Evolutionary conservation across 1,284 basidiomycete species (phyloP).

Genomic region (Tilletiopsis washingtonensis): DNA sequence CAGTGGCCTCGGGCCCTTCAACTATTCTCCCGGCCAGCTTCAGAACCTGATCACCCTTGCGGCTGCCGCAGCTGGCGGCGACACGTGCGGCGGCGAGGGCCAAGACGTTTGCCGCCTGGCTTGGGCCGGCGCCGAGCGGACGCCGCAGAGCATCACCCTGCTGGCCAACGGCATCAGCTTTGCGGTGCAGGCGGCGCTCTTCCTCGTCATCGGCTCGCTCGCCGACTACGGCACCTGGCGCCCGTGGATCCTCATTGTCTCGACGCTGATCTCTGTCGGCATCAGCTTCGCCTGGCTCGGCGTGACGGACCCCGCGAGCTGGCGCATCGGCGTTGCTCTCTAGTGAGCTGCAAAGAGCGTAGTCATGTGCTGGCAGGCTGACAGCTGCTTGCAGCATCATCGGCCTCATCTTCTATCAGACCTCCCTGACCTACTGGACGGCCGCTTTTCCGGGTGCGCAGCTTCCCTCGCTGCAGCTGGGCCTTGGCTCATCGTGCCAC

Average conservation of each 20-base stretch:
- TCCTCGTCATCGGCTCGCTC: slow-evolving; percentile 70
- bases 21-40: slow-evolving; percentile 67
- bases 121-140: slow-evolving; percentile 46
- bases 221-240: slow-evolving; percentile 16
- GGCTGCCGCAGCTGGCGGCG: slow-evolving; percentile 58
- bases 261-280: slow-evolving; percentile 16
- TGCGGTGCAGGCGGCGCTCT: slow-evolving; percentile 51
- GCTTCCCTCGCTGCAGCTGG: no score
- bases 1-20: slow-evolving; percentile 57
- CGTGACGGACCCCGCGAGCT: slow-evolving; percentile 57
- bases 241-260: slow-evolving; percentile 21
- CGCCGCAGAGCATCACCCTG: slow-evolving; percentile 29
- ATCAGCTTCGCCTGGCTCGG: slow-evolving; percentile 15
- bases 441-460: slow-evolving; percentile 71
- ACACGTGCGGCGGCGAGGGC: slow-evolving; percentile 13
- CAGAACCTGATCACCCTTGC: slow-evolving; percentile 61
- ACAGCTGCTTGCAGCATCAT: no score
- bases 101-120: slow-evolving; percentile 49
- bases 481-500: no score
- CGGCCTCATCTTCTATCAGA: slow-evolving; percentile 72
- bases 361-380: no score
- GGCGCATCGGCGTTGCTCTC: slow-evolving; percentile 66
- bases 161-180: slow-evolving; percentile 23
- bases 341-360: no score
- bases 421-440: slow-evolving; percentile 70